phyloP scores from a whole-genome alignment of 2,329 filamentous ascomycete species.

The Aspergillus brunneoviolaceus region DNA sequence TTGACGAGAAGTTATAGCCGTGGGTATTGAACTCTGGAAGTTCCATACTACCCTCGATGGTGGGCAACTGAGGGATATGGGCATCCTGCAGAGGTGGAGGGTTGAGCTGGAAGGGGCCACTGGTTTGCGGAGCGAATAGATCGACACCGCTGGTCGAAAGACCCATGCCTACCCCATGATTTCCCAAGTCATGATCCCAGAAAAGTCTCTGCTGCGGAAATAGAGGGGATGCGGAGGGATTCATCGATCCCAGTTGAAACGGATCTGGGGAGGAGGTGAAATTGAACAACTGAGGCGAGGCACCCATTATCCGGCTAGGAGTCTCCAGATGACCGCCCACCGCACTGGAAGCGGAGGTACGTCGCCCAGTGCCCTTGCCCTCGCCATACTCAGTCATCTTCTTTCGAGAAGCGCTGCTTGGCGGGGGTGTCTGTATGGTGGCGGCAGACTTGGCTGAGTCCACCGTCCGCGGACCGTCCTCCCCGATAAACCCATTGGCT shows the following conservation, averaged over 20 bases:
- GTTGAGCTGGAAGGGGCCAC: constrained; percentile 20
- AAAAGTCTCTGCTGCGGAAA: constrained; percentile 56
- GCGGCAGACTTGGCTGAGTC: constrained; percentile 44
- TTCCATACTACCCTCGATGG: constrained; percentile 35
- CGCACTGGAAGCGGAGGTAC: constrained; percentile 22
- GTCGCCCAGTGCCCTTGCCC: constrained; percentile 21
- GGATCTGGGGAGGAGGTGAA: constrained; percentile 60
- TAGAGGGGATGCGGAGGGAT: constrained; percentile 56
- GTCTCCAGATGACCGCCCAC: constrained; percentile 42
- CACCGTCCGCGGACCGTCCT: constrained; percentile 35
- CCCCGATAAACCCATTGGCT: constrained; percentile 24
- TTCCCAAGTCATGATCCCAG: constrained; percentile 46
- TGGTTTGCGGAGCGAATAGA: constrained; percentile 22
- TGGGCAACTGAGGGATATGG: constrained; percentile 37
- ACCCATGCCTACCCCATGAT: constrained; percentile 19
- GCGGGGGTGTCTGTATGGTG: constrained; percentile 62
- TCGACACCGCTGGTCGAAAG: constrained; percentile 20
- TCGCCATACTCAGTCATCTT: constrained; percentile 39
- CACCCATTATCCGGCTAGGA: constrained; percentile 45
- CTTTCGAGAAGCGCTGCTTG: constrained; percentile 57
- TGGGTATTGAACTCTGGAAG: constrained; percentile 32
- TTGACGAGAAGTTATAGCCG: constrained; percentile 30
- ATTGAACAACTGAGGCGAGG: constrained; percentile 51
- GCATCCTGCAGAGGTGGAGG: constrained; percentile 19
- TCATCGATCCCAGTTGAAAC: constrained; percentile 53